Base-by-base conservation (phyloP, 164 flowering plant genomes). In the Amborella trichopoda region DNA sequence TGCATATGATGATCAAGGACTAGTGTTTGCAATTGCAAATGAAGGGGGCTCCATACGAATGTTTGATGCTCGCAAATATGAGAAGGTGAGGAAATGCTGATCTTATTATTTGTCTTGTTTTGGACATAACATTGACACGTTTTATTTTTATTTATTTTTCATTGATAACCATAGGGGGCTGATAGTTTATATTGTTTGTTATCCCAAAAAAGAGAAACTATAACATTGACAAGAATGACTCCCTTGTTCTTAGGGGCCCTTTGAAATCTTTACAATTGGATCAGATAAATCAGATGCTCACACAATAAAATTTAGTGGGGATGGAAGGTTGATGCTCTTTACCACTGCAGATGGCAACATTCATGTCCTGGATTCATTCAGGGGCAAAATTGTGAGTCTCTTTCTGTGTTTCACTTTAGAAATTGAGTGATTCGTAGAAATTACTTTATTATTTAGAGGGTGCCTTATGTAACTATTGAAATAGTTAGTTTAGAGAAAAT, bases 11-110 rank as follows among this genome's bases (percentile, higher is more conserved):
- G 96, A 93, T 41, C 99, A 85, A 55, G 99, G 99, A 18, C 50
- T 88, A 45, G 87, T 88, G 20, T 88, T 88, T 75, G 73, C 99
- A 8, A 60, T 93, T 59, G 94, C 96, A n/a, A 88, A 74, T 71
- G 41, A 37, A 37, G 94, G 89, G 50, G 99, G 99, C 60, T 71
- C 56, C 63, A 60, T 93, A 60, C 69, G 99, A 70, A 69, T 93
- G 94, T 93, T 93, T 82, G 99, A 93, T 74, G 69, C 78, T 55
- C 82, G 99, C 53, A 78, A 67, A 42, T 88, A 72, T 58, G 99
- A 93, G 28, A 91, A 82, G 94, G 99, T 81, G 50, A 38, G 70
- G 54, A 13, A 42, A 42, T 19, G 28, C 19, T 17, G 18, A 9
- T 11, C 30, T 46, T 16, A 17, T 46, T 5, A 24, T 23, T 16